phyloP scores from a whole-genome alignment of 2,329 filamentous ascomycete species.

The Pseudogymnoascus sp. region DNA sequence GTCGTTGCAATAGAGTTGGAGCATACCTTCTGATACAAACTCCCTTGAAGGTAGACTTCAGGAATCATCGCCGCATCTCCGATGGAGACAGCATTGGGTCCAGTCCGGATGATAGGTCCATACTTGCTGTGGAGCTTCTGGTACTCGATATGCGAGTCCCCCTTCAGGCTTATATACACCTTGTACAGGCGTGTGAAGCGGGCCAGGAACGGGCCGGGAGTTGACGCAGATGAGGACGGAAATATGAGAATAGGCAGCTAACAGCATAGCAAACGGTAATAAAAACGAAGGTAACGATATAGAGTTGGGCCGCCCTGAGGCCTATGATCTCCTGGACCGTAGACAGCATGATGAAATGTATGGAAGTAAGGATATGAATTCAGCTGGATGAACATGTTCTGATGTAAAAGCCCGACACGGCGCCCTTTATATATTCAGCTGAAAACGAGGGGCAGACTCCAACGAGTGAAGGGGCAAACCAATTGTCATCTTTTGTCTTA shows the following conservation, averaged over 20 bases:
- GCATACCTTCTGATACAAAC: slow-evolving; percentile 7
- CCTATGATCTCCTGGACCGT: neutral
- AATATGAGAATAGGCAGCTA: neutral
- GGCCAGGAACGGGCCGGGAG: slow-evolving; percentile 20
- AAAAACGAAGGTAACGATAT: neutral
- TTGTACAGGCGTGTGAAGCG: slow-evolving; percentile 12
- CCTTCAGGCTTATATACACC: neutral
- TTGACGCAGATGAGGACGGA: slow-evolving; percentile 4
- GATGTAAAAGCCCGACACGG: neutral
- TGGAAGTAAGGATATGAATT: neutral
- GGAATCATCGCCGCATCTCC: slow-evolving; percentile 1
- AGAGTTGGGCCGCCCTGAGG: neutral
- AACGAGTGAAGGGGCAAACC: neutral
- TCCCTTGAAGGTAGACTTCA: slow-evolving; percentile 10
- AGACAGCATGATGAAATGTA: neutral
- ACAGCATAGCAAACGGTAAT: neutral
- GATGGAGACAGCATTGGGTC: slow-evolving; percentile 9
- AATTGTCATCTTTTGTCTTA: neutral
- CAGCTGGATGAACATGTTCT: neutral
- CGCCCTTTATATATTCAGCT: neutral
- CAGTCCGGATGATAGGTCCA: slow-evolving; percentile 12
- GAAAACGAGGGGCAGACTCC: neutral
- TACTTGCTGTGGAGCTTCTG: slow-evolving; percentile 7
- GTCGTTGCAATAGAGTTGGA: neutral
- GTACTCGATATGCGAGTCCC: neutral